Base-by-base conservation (phyloP, 192 early-diverging fungal genomes). In the Coemansia sp. region DNA sequence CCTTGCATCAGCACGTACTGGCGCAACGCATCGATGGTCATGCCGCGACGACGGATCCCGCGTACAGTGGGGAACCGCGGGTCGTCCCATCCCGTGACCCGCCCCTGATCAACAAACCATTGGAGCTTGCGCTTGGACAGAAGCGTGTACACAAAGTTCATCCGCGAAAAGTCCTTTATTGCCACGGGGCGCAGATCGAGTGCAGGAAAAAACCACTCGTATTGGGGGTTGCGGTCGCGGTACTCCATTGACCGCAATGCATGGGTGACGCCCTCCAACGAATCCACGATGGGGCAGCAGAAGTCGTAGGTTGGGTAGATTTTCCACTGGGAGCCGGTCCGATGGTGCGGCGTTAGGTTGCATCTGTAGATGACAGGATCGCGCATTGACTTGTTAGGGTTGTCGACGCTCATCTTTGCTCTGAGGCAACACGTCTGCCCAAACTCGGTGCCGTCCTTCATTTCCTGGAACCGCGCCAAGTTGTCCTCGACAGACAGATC, bases 291-390 rank as follows among this genome's bases (percentile, higher is more conserved):
- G 2, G 97, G 97, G 81, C 96, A 97, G 43, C 92, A 93, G 84
- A 98, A 97, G 82, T 99, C 97, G 76, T 99, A 99, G 13, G 93
- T 93, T 46, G 96, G 97, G 80, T 99, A 99, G 48, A 97, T 84
- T 85, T 97, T 99, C 93, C 93, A 99, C 72, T 88, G 90, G 37
- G 81, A 73, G 35, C 96, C 97, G 46, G 93, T 95, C 37, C 86
- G 87, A 72, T 95, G 94, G 69, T 99, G 97, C 58, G 92, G 93
- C 26, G 58, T 59, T 60, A 90, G 71, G 74, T 95, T 95, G 86
- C 93, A 95, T 33, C 97, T 90, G 86, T 93, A 99, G 58, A 99
- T 92, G 53, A 94, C 92, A 31, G 96, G 97, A 79, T 99, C 97
- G 61, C 97, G 89, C 84, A 99, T 82, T 20, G 94, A 88, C 78